A percentile compares a stretch with the other conserved stretches of the same genome.
These are phyloP conservation scores for Coelastrella sp. DNA, from an alignment of 139 green algal species.

Conservation along the genomic window DNA sequence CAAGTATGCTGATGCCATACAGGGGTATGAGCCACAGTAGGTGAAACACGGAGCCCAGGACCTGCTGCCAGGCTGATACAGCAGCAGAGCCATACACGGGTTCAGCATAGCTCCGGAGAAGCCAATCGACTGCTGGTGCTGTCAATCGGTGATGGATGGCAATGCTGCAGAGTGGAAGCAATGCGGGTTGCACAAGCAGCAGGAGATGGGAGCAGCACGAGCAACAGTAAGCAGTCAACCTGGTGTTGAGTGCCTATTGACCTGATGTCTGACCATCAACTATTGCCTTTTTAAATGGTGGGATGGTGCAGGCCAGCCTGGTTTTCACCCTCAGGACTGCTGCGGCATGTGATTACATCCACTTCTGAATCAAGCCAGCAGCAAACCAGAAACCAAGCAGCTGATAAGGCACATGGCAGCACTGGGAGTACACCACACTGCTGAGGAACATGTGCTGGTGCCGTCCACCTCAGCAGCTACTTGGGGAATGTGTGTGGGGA, in stretches of 20 bases:
- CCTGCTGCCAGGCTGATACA: neutral
- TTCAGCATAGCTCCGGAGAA: conserved; percentile 56
- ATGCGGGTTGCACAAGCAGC: neutral
- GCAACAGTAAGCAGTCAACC: neutral
- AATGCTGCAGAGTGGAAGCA: conserved; percentile 51
- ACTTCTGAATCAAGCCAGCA: too few relatives aligned
- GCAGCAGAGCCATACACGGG: conserved; percentile 16
- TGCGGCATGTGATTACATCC: too few relatives aligned
- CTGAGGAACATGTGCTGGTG: too few relatives aligned
- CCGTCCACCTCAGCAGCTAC: too few relatives aligned
- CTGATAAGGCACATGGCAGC: too few relatives aligned
- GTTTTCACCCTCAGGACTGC: too few relatives aligned
- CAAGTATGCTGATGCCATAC: conserved; percentile 74
- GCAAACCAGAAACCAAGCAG: too few relatives aligned
- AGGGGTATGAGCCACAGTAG: conserved; percentile 81
- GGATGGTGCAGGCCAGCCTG: too few relatives aligned
- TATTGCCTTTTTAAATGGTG: too few relatives aligned
- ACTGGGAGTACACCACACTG: too few relatives aligned
- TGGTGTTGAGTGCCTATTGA: neutral
- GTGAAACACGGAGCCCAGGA: conserved; percentile 56
- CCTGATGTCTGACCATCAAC: too few relatives aligned
- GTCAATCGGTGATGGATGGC: conserved; percentile 58
- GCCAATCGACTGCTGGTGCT: conserved; percentile 49
- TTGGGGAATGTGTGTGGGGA: too few relatives aligned
- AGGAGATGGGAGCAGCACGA: neutral